These are phyloP conservation scores for Clonostachys byssicola DNA, from an alignment of 2,329 filamentous ascomycete genomes.

Conservation along the genomic window DNA sequence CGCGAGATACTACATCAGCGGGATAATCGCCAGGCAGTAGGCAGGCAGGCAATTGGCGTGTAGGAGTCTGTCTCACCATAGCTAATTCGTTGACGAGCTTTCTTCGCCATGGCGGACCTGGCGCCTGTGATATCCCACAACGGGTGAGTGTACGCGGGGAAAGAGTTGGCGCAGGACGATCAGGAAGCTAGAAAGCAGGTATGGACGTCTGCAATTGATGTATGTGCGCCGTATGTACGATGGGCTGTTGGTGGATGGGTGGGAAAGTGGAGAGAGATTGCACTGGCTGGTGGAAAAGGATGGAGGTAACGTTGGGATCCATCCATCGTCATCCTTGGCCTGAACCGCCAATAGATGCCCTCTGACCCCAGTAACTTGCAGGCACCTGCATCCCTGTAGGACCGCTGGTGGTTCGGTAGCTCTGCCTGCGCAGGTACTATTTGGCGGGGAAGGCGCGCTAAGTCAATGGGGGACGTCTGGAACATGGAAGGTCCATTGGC, in stretches of 20 bases:
- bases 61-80: conserved; percentile 47
- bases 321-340: too few species aligned
- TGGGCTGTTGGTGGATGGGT: neutral
- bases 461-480: too few species aligned
- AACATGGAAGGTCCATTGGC: too few species aligned
- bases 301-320: too few species aligned
- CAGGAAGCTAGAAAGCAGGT: neutral
- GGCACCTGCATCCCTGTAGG: too few species aligned
- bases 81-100: conserved; percentile 66
- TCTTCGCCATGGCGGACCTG: conserved; percentile 52
- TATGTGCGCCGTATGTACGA: neutral
- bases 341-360: too few species aligned
- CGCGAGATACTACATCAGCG: conserved; percentile 5
- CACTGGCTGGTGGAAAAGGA: neutral
- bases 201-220: neutral
- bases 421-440: too few species aligned
- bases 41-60: conserved; percentile 1
- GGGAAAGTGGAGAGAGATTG: neutral
- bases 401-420: too few species aligned
- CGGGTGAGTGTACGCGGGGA: neutral
- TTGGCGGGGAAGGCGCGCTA: too few species aligned
- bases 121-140: too few species aligned
- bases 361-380: too few species aligned
- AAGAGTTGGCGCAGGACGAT: neutral
- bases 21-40: too few species aligned